Conservation (phyloP, 2,329 filamentous ascomycete genomes). For the Colletotrichum cuscutae region DNA sequence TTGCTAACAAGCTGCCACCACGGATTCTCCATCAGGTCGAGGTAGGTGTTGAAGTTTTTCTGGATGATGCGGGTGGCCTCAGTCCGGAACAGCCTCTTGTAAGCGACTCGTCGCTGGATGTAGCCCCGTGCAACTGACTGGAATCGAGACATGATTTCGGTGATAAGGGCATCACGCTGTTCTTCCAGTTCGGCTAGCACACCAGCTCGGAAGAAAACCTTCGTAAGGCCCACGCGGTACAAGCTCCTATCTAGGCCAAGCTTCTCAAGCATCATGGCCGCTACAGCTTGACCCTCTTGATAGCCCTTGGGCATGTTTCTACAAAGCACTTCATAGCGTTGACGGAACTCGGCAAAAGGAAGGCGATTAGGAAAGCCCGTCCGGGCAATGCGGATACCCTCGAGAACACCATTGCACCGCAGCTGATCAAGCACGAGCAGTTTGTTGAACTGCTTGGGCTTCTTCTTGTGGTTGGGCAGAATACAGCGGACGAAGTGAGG, state of each 20-base stretch:
- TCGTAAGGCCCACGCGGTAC: conserved; percentile 94
- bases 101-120: conserved; percentile 84
- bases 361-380: conserved; percentile 97
- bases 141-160: conserved; percentile 92
- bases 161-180: conserved; percentile 90
- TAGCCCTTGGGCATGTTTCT: conserved; percentile 89
- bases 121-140: conserved; percentile 94
- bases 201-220: conserved; percentile 97
- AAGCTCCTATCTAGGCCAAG: conserved; percentile 85
- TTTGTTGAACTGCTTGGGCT: conserved; percentile 90
- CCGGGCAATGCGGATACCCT: conserved; percentile 95
- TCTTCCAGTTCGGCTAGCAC: conserved; percentile 97
- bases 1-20: conserved; percentile 97
- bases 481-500: conserved; percentile 99
- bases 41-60: conserved; percentile 91
- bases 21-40: conserved; percentile 88
- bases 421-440: conserved; percentile 95
- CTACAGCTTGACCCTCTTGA: conserved; percentile 87
- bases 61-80: conserved; percentile 97
- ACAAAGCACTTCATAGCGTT: conserved; percentile 95
- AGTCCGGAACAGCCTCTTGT: conserved; percentile 93
- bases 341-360: conserved; percentile 91
- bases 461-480: conserved; percentile 97
- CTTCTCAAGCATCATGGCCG: conserved; percentile 88
- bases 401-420: conserved; percentile 98